A percentile compares a stretch with the other conserved stretches of the same genome.
These are phyloP conservation scores for Wakefieldia striispora DNA, from an alignment of 768 basidiomycete genomes.

Conservation along the genomic window DNA sequence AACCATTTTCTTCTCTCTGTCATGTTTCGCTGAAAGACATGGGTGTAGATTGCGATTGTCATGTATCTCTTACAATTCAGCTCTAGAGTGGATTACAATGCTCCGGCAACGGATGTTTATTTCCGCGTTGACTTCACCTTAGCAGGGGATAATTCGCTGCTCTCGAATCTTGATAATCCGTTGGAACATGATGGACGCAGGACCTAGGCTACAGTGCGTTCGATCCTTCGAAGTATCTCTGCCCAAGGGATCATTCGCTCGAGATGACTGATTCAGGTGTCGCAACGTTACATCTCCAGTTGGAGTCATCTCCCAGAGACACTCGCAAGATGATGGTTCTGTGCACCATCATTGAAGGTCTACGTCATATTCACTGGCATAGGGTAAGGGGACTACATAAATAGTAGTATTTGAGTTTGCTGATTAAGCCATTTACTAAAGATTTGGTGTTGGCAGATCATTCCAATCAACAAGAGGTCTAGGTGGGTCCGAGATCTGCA, in stretches of 20 bases:
- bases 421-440: constrained; percentile 34
- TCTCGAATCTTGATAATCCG: not conserved
- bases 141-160: too few relatives aligned
- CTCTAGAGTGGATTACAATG: constrained; percentile 5
- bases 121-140: not conserved
- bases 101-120: not conserved
- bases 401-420: too few relatives aligned
- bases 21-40: constrained; percentile 6
- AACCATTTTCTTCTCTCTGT: constrained; percentile 5
- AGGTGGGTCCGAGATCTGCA: constrained; percentile 56
- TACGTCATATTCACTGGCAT: too few relatives aligned
- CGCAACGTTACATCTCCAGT: too few relatives aligned
- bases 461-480: constrained; percentile 71
- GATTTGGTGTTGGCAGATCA: constrained; percentile 62
- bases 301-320: too few relatives aligned
- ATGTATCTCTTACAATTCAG: constrained; percentile 5
- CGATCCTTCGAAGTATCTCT: not conserved
- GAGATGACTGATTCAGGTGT: too few relatives aligned
- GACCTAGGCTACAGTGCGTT: too few relatives aligned
- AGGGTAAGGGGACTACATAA: too few relatives aligned
- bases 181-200: not conserved
- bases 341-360: too few relatives aligned
- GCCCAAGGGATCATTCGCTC: too few relatives aligned
- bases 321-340: too few relatives aligned
- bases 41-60: constrained; percentile 10